Evolutionary conservation across 2,329 filamentous ascomycete species (phyloP).

Genomic region (Calonectria pauciramosa): DNA sequence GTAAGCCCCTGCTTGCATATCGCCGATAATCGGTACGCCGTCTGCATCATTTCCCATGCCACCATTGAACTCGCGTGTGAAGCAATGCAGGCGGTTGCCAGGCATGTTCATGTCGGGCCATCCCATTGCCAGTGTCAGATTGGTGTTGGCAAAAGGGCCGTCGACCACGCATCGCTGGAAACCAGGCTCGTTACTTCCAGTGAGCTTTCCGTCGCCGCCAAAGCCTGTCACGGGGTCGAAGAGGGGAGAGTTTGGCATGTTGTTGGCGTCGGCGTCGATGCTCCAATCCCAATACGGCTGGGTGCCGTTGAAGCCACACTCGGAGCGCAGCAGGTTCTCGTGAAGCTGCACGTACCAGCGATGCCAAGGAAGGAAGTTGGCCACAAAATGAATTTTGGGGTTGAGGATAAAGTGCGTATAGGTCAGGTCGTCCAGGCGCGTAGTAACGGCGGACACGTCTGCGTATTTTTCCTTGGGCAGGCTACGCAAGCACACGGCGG

Average conservation of each 20-base stretch:
- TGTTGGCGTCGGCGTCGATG: background rate
- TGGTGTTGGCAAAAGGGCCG: background rate
- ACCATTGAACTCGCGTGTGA: background rate
- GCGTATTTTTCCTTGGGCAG: background rate
- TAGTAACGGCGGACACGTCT: background rate
- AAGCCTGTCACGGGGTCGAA: background rate
- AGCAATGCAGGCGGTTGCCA: background rate
- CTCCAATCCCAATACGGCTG: conserved; percentile 3
- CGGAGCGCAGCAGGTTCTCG: background rate
- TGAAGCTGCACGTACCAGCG: background rate
- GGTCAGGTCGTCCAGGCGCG: background rate
- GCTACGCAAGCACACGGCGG: background rate
- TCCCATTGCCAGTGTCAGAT: background rate
- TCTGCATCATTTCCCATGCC: background rate
- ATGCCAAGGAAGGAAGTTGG: background rate
- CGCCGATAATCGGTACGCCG: background rate
- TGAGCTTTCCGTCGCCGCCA: background rate
- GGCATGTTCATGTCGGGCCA: background rate
- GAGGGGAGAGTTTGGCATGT: background rate
- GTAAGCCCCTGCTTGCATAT: background rate
- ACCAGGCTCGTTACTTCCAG: background rate
- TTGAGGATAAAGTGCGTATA: background rate
- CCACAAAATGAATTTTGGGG: background rate
- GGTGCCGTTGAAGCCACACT: background rate
- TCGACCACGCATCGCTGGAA: background rate